Conservation (phyloP, 495 filamentous ascomycete species). For the Xylaria bambusicola region DNA sequence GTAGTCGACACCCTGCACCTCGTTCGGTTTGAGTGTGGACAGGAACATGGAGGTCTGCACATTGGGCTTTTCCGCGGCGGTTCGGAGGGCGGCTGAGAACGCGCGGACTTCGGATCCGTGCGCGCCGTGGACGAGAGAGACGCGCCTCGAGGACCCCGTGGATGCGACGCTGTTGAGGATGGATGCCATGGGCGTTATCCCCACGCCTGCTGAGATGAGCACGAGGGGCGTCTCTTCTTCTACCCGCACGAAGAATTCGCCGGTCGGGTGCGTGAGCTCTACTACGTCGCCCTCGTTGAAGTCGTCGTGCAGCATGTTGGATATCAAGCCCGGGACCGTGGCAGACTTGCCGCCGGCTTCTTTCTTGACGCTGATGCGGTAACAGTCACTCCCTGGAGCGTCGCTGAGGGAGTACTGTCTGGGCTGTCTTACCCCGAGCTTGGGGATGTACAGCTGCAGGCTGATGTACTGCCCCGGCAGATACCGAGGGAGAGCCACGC, state of each 20-base stretch:
- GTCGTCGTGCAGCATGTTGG: slow-evolving; percentile 67
- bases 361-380: slow-evolving; percentile 72
- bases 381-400: slow-evolving; percentile 56
- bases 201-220: slow-evolving; percentile 70
- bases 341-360: slow-evolving; percentile 53
- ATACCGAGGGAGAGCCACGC: slow-evolving; percentile 58
- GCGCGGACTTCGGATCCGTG: slow-evolving; percentile 50
- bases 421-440: slow-evolving; percentile 60
- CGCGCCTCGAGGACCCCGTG: slow-evolving; percentile 43
- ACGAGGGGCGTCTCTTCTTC: slow-evolving; percentile 54
- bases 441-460: slow-evolving; percentile 58
- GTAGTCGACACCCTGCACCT: slow-evolving; percentile 58
- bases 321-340: slow-evolving; percentile 63
- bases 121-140: slow-evolving; percentile 66
- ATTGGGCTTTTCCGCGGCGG: slow-evolving; percentile 39
- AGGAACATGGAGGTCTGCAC: slow-evolving; percentile 46
- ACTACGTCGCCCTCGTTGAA: slow-evolving; percentile 60
- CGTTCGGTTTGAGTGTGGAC: slow-evolving; percentile 39
- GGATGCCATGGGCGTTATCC: slow-evolving; percentile 66
- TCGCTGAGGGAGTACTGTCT: slow-evolving; percentile 76
- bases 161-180: slow-evolving; percentile 63
- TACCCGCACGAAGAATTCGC: slow-evolving; percentile 66
- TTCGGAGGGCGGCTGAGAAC: slow-evolving; percentile 54
- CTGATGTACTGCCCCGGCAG: slow-evolving; percentile 72
- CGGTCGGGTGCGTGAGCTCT: slow-evolving; percentile 66